Base-by-base conservation (phyloP, 805 yeast genomes). In the Nakazawaea laoshanensis region DNA sequence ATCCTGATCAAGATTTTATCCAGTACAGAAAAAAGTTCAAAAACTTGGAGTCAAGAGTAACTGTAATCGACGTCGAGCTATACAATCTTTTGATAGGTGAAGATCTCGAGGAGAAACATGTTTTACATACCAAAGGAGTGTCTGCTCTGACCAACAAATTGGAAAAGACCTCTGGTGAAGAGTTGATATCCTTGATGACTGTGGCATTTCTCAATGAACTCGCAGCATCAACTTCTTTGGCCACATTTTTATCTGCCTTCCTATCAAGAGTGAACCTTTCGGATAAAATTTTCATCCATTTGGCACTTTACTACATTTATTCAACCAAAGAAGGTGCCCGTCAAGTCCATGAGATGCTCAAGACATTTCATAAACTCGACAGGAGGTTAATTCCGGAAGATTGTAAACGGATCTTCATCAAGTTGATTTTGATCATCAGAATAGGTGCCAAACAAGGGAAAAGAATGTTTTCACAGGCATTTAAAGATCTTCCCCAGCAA, bases 401-500 rank as follows among this genome's bases (percentile, higher is more conserved):
- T 2, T 37, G 48, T 1, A 37, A 43, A 19, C 35, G 40, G 7
- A 22, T 50, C 5, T 47, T 61, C 31, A 33, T 57, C 12, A 57
- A 58, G 28, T 29, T 57, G 13, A 50, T 48, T 11, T 31, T 69
- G 4, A 37, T 55, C 4, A 43, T 71, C 3, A 49, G 77, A 33
- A 45, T 60, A 5, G 74, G 68, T 2, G 53, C 63, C 0, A 57
- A 55, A 30, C 44, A 40, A 31, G 48, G 49, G 3, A 32, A 44
- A 2, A 38, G 43, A 2, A 42, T 37, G 5, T 70, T 59, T 37
- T 36, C 40, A 5, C 39, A 36, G 2, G 47, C 62, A 3, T 62
- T 53, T 33, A 33, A 42, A 8, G 40, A 41, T 0, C 35, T 69
- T n/a, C 57, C 63, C 30, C 39, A 53, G 5, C 32, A 35, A 2